Conservation (phyloP, 495 filamentous ascomycete genomes). For the Hypoxylon perforatum region DNA sequence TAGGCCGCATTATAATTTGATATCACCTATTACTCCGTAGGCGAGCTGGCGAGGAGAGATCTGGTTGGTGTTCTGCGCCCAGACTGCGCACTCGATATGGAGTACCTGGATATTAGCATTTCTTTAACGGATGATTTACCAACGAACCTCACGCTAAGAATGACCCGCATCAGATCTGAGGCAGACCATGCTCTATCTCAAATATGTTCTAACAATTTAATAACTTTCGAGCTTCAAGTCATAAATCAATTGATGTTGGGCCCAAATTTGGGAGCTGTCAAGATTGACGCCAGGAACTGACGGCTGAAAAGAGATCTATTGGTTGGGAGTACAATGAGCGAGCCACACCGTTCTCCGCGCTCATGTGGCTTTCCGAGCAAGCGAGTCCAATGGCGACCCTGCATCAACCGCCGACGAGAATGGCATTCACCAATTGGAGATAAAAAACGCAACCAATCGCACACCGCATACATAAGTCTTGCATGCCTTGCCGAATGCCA, state of each 20-base stretch:
- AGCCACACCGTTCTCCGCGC: constrained; percentile 22
- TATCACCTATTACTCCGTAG: too few species aligned
- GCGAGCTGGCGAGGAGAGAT: too few species aligned
- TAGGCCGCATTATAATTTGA: not conserved
- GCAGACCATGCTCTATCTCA: not conserved
- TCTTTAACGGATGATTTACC: constrained; percentile 21
- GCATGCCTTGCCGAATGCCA: constrained; percentile 14
- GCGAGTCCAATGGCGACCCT: constrained; percentile 41
- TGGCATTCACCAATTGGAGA: constrained; percentile 17
- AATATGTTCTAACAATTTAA: not conserved
- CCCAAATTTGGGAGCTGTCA: not conserved
- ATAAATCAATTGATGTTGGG: constrained; percentile 22
- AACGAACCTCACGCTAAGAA: constrained; percentile 10
- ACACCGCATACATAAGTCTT: constrained; percentile 30
- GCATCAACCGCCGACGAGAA: constrained; percentile 44
- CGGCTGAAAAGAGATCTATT: constrained; percentile 4
- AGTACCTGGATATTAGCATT: constrained; percentile 1
- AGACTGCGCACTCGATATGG: too few species aligned
- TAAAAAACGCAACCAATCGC: constrained; percentile 15
- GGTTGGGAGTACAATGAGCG: not conserved
- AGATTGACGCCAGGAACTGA: constrained; percentile 21
- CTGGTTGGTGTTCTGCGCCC: too few species aligned
- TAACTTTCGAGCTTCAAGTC: constrained; percentile 9
- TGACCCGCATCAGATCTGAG: not conserved
- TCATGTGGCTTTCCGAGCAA: constrained; percentile 36